Evolutionary conservation across 2,329 filamentous ascomycete species (phyloP), one percentile per base, ranked within the genome.

Genomic region (Orbilia blumenaviensis): DNA sequence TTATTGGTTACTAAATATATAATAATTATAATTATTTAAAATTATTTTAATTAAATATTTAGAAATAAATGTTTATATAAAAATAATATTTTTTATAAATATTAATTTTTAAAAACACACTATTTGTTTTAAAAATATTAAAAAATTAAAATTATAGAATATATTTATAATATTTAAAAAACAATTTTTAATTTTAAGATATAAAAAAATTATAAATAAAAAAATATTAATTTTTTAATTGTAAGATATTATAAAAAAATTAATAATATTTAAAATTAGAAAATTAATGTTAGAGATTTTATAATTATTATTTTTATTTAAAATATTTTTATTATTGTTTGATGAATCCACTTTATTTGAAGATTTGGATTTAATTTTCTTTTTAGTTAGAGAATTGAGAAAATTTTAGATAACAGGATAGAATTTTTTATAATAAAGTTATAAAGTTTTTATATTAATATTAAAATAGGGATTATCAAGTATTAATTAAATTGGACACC

Each of bases 41-140:
- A 34, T 34, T 34, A 34, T 34, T 34, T 34, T 34, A 10, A 34
- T 34, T 5, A 34, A 34, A 34, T 54, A 42, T 61, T 73, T 41
- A 8, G 3, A 8, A 12, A 41, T 41, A 41, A 74, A 67, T 48
- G 36, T 63, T 34, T 76, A 25, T 69, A 58, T 42, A 66, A 75
- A 48, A 74, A 69, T 62, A 64, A 7, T 8, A 41, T 41, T n/a
- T 41, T n/a, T 12, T 8, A n/a, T 41, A 41, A 41, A 8, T 41
- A 41, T 34, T 8, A 41, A 41, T 8, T 41, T 41, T 41, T n/a
- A 41, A 50, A 29, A 52, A 42, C 54, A 25, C 42, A 41, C 5
- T 2, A 32, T 38, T 18, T 38, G 25, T 66, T 48, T 48, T 21
- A 23, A 48, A 48, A 7, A 48, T 9, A 48, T 21, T 21, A 6